phyloP scores from a whole-genome alignment of 2,329 filamentous ascomycete species.

The Penicillium sp. region DNA sequence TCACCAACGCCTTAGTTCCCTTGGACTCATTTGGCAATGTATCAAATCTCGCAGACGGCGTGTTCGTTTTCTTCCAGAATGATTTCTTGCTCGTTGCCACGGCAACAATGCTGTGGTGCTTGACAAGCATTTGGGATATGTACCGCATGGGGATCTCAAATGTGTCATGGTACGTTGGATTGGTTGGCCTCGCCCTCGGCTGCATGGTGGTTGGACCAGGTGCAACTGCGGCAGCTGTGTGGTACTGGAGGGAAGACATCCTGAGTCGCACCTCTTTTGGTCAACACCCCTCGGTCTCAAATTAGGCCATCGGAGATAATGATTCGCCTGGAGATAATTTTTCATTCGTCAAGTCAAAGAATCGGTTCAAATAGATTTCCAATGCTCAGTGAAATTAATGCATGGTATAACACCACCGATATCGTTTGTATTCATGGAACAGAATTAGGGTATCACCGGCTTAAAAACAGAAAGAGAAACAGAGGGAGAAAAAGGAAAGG shows the following conservation, averaged over 20 bases:
- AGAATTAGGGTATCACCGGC: neutral
- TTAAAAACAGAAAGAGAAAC: neutral
- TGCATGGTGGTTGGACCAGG: slow-evolving; percentile 22
- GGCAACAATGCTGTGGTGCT: slow-evolving; percentile 21
- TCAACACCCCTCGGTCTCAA: neutral
- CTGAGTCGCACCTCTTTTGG: slow-evolving; percentile 8
- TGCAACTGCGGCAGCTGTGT: slow-evolving; percentile 20
- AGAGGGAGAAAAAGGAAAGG: no score
- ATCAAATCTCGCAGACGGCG: slow-evolving; percentile 16
- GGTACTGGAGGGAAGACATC: slow-evolving; percentile 25
- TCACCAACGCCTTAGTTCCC: slow-evolving; percentile 19
- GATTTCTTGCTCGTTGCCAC: slow-evolving; percentile 24
- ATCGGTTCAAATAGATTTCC: no score
- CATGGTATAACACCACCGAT: no score
- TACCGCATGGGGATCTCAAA: slow-evolving; percentile 19
- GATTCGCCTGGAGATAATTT: neutral
- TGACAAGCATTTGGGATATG: slow-evolving; percentile 22
- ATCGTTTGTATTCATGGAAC: no score
- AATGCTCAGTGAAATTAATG: no score
- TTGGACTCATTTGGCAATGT: slow-evolving; percentile 7
- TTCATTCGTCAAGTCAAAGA: no score
- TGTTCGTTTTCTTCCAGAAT: slow-evolving; percentile 27
- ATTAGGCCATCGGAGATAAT: neutral
- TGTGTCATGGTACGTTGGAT: slow-evolving; percentile 2
- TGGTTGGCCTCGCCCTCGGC: slow-evolving; percentile 11